Base-by-base conservation (phyloP, 768 basidiomycete genomes). In the Agrocybe chaxingu region DNA sequence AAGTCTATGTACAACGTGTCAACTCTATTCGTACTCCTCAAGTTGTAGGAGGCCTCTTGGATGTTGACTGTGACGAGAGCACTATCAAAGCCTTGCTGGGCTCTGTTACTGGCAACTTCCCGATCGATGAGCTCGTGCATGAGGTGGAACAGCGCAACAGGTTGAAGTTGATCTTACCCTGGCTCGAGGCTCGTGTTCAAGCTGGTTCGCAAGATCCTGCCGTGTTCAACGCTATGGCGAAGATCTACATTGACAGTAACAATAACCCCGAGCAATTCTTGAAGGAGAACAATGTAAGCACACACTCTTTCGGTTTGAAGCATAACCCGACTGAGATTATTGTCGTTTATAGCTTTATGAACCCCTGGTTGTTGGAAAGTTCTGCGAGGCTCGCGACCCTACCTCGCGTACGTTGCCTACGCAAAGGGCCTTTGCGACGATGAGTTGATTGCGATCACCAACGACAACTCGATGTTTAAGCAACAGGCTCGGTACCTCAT, bases 391-490 rank as follows among this genome's bases (percentile, higher is more conserved):
- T 47, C 88, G 97, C 38, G 97, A 99, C 97, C 97, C 1, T 98
- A 97, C 73, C 77, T 99, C 51, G 97, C 97, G 18, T 99, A 96
- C 72, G 98, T 99, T 59, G 97, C 97, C 0, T 99, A 98, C 64
- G 97, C 97, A 34, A 98, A 98, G 67, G 97, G 97, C 50, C 89
- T 98, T 70, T 99, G 97, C 65, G 97, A 99, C 57, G 93, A 98
- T 4, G 97, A 99, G 69, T 81, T 99, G 52, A 95, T 99, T 63
- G 68, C 83, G 16, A 96, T 99, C 67, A 98, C 97, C 42, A 98
- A 98, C 65, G 95, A 96, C 57, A 99, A 99, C 74, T 87, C 94
- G 9, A 99, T 99, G 97, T 99, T 95, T 81, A 99, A 98, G 72
- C 96, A 99, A 62, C 97, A 98, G 70, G 92, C 97, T 46, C 87